These are phyloP conservation scores for Esteya vermicola DNA, from an alignment of 2,329 filamentous ascomycete species.

Conservation along the genomic window DNA sequence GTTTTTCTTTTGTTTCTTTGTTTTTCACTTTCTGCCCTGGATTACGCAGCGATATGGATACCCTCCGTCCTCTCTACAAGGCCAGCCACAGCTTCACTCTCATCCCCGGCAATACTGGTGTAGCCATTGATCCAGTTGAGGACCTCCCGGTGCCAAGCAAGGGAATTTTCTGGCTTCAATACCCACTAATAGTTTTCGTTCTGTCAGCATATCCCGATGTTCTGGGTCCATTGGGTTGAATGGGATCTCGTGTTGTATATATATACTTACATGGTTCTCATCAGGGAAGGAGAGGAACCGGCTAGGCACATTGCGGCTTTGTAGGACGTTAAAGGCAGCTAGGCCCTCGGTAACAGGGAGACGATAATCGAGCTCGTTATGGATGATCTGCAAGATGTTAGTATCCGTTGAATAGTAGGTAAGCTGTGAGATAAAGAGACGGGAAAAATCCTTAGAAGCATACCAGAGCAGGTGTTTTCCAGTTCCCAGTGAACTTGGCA, in stretches of 20 bases:
- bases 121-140: conserved; percentile 62
- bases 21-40: too few species aligned
- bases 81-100: not conserved
- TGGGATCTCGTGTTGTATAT: not conserved
- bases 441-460: conserved; percentile 12
- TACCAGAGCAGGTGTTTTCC: conserved; percentile 77
- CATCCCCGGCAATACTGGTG: conserved; percentile 24
- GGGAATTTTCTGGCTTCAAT: conserved; percentile 76
- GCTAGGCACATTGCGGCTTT: conserved; percentile 60
- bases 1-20: too few species aligned
- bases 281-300: conserved; percentile 69
- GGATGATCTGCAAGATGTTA: too few species aligned
- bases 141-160: conserved; percentile 83
- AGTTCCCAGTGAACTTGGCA: conserved; percentile 47
- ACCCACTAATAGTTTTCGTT: conserved; percentile 45
- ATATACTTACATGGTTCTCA: conserved; percentile 42
- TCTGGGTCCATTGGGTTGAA: not conserved
- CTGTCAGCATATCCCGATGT: not conserved
- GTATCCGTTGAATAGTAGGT: not conserved
- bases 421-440: not conserved
- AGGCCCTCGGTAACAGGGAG: conserved; percentile 75
- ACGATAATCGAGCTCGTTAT: conserved; percentile 82
- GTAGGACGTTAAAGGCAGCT: conserved; percentile 73
- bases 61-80: not conserved
- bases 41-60: too few species aligned